These are phyloP conservation scores for Cercospora janseana DNA, from an alignment of 2,329 filamentous ascomycete genomes.

Conservation along the genomic window DNA sequence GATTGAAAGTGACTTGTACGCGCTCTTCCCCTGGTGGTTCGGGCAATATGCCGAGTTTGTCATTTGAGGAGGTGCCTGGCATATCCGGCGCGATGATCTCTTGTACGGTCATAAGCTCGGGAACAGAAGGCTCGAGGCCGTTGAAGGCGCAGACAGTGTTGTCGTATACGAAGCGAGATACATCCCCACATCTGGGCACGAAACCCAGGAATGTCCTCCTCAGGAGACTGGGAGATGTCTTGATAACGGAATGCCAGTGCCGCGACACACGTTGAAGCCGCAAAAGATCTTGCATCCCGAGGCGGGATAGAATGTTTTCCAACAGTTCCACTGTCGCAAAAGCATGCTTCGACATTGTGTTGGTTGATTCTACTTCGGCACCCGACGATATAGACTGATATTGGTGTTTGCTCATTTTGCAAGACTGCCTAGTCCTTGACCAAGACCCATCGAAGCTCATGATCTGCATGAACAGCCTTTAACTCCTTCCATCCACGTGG, in stretches of 20 bases:
- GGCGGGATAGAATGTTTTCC: constrained; percentile 16
- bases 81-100: background rate
- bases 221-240: constrained; percentile 15
- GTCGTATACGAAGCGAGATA: constrained; percentile 12
- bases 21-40: background rate
- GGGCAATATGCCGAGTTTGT: background rate
- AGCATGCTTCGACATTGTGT: background rate
- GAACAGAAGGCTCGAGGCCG: background rate
- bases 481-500: too few relatives aligned
- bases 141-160: too few relatives aligned
- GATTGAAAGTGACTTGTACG: constrained; percentile 15
- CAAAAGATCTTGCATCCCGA: constrained; percentile 19
- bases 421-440: too few relatives aligned
- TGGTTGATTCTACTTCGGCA: background rate
- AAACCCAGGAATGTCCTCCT: constrained; percentile 16
- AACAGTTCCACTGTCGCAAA: constrained; percentile 18
- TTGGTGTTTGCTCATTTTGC: background rate
- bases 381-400: background rate
- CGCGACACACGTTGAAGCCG: constrained; percentile 15
- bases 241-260: constrained; percentile 17
- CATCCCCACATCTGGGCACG: constrained; percentile 12
- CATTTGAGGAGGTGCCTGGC: background rate
- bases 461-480: too few relatives aligned
- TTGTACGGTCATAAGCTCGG: background rate
- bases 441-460: too few relatives aligned